Conservation (phyloP, 768 basidiomycete species). For the Lactarius hengduanensis region DNA sequence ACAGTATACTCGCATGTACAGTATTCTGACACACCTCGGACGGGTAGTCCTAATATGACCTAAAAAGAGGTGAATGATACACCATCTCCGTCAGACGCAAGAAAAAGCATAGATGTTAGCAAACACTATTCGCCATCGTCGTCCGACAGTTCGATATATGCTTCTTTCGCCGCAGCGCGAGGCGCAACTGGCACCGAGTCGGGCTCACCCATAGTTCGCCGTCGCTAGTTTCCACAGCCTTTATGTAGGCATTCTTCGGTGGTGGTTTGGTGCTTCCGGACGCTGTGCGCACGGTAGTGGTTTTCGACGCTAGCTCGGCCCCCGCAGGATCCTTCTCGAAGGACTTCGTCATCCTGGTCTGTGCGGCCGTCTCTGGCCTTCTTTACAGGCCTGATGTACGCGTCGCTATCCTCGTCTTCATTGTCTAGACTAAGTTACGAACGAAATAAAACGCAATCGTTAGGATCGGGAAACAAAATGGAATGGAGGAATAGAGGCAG, state of each 20-base stretch:
- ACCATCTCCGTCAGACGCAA: too few species aligned
- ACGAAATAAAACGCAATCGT: background rate
- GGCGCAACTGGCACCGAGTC: slow-evolving; percentile 41
- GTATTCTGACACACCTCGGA: background rate
- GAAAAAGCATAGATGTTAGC: slow-evolving; percentile 40
- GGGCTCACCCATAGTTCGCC: slow-evolving; percentile 45
- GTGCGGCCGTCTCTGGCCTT: slow-evolving; percentile 42
- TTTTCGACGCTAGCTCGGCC: slow-evolving; percentile 16
- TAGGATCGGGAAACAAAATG: too few species aligned
- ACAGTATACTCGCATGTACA: slow-evolving; percentile 7
- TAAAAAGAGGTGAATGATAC: too few species aligned
- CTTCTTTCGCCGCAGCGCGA: slow-evolving; percentile 42
- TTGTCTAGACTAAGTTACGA: slow-evolving; percentile 5
- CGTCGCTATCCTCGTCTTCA: slow-evolving; percentile 12
- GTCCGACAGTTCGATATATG: slow-evolving; percentile 44
- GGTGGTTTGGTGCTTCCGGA: slow-evolving; percentile 53
- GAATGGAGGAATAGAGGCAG: background rate
- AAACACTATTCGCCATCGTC: slow-evolving; percentile 39
- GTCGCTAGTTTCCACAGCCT: slow-evolving; percentile 40
- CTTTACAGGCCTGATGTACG: slow-evolving; percentile 51
- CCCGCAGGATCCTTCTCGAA: slow-evolving; percentile 43
- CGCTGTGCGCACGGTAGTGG: slow-evolving; percentile 42
- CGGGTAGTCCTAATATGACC: background rate
- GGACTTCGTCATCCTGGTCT: too few species aligned
- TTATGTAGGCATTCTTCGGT: slow-evolving; percentile 23